Evolutionary conservation across 1,284 basidiomycete species (phyloP), one percentile per base, ranked within the genome.

Genomic region (Naganishia sp.): DNA sequence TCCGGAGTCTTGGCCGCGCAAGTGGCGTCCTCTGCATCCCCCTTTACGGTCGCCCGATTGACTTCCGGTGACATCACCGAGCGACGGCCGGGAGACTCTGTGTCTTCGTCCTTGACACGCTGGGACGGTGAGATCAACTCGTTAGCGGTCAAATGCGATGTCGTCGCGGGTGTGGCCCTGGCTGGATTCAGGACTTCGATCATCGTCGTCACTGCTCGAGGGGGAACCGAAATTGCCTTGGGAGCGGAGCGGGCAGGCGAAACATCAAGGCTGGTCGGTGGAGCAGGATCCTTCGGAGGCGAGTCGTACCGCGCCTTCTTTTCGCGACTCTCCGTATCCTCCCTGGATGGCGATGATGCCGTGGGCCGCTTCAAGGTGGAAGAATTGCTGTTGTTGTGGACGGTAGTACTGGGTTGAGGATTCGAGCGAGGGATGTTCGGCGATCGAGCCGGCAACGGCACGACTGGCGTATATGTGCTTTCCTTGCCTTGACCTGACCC

Each of bases 171-270:
- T 9, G 60, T 58, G 11, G 46, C 47, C 41, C 71, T 69, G 9
- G 74, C 72, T 7, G 73, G 68, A 63, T 79, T 79, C 11, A 79
- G 71, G 10, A 79, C 77, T 63, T 79, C 77, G 42, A 78, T 77
- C 45, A 77, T 71, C 17, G 72, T 77, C 41, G 71, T 69, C 25
- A 65, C 67, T 42, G 69, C 73, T 21, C 68, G 61, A 25, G 68
- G 21, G 0, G 64, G 62, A 31, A 65, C 51, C 7, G 69, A 67
- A 17, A 67, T 68, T 4, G 50, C 23, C 21, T 65, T 50, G n/a
- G 71, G 52, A 23, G 39, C 17, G 13, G 49, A 21, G 46, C 61
- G 49, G 6, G 61, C 43, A 23, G 51, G 61, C 21, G 51, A 53
- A 10, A 32, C 15, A 18, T 45, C 41, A 3, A 41, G 25, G 18